Evolutionary conservation across 192 early-diverging fungal species (phyloP).

Genomic region (Backusella circina): DNA sequence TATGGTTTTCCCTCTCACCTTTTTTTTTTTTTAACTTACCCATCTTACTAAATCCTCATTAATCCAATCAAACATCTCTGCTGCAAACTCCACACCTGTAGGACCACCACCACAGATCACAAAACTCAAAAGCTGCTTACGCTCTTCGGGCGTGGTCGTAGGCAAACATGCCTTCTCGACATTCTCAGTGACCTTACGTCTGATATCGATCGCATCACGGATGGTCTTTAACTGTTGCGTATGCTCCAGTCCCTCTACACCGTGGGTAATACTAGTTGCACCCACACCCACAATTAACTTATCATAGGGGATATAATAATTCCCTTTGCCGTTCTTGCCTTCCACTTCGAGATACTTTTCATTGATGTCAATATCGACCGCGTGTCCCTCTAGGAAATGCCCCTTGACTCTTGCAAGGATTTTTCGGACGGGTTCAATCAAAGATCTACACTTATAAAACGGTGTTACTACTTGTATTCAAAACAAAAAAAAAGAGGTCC

Average conservation of each 20-base stretch:
- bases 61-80: conserved; percentile 51
- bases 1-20: not conserved
- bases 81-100: conserved; percentile 66
- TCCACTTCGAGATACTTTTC: conserved; percentile 47
- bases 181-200: conserved; percentile 54
- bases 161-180: conserved; percentile 68
- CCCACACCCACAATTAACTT: conserved; percentile 56
- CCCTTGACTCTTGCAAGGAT: conserved; percentile 36
- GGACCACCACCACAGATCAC: conserved; percentile 74
- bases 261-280: conserved; percentile 54
- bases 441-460: conserved; percentile 38
- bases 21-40: conserved; percentile 28
- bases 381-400: conserved; percentile 46
- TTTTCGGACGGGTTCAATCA: conserved; percentile 53
- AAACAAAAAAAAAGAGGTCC: too few species aligned
- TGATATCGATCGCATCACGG: conserved; percentile 57
- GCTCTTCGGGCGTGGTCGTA: conserved; percentile 53
- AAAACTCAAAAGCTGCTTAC: conserved; percentile 60
- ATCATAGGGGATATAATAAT: conserved; percentile 56
- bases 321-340: conserved; percentile 17
- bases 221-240: conserved; percentile 61
- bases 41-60: conserved; percentile 57
- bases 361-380: conserved; percentile 47
- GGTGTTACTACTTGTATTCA: too few species aligned
- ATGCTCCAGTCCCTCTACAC: conserved; percentile 64